These are phyloP conservation scores for Cetraspora pellucida DNA, from an alignment of 192 early-diverging fungal species.

Conservation along the genomic window DNA sequence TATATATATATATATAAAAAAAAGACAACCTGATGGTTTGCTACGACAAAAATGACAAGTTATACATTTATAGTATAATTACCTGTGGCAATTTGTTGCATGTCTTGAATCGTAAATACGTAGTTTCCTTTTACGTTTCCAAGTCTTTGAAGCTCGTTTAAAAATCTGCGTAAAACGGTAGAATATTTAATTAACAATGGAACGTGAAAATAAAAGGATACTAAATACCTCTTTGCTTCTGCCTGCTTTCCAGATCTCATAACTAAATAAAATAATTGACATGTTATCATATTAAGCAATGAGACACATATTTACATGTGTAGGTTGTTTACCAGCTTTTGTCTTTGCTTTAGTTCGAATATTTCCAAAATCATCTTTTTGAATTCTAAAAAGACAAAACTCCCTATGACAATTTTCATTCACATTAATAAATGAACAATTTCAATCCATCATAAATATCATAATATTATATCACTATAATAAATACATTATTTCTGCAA, in stretches of 20 bases:
- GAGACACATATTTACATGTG: conserved; percentile 32
- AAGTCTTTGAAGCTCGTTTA: conserved; percentile 61
- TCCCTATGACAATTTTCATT: conserved; percentile 62
- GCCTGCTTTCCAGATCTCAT: conserved; percentile 31
- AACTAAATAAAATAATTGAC: no score
- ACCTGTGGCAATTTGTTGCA: conserved; percentile 60
- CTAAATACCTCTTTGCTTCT: conserved; percentile 25
- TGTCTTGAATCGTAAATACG: conserved; percentile 68
- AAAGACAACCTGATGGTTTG: neutral
- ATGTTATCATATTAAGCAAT: no score
- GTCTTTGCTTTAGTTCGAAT: neutral
- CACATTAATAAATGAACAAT: conserved; percentile 18
- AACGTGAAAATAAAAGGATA: no score
- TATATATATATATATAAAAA: conserved; percentile 1
- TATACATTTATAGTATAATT: neutral
- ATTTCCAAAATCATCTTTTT: conserved; percentile 24
- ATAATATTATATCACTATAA: conserved; percentile 51
- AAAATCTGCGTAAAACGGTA: conserved; percentile 43
- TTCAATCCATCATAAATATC: neutral
- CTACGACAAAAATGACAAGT: neutral
- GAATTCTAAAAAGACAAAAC: conserved; percentile 62
- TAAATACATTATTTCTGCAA: conserved; percentile 79
- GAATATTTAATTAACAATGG: neutral
- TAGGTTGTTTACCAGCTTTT: conserved; percentile 48
- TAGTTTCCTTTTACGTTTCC: conserved; percentile 63